Conservation (phyloP, 768 basidiomycete genomes). For the Rhizopogon salebrosus region DNA sequence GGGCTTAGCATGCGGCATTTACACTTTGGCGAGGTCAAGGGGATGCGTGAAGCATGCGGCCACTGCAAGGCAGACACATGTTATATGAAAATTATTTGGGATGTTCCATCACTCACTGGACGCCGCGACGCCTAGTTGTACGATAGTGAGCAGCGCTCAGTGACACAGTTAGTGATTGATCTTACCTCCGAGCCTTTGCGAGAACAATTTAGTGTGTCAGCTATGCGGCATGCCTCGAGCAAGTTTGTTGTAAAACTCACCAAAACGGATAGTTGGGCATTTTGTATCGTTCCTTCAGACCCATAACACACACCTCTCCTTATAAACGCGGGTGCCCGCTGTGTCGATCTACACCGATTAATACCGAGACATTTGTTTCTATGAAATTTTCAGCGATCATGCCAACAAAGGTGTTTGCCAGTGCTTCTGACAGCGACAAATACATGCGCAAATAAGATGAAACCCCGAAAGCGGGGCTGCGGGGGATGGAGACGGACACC, state of each 20-base stretch:
- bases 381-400: no score
- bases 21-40: constrained; percentile 84
- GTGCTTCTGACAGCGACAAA: no score
- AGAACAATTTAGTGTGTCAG: constrained; percentile 3
- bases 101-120: constrained; percentile 41
- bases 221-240: neutral
- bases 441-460: no score
- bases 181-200: constrained; percentile 61
- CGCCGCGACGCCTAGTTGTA: constrained; percentile 49
- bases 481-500: no score
- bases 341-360: neutral
- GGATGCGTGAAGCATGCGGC: constrained; percentile 81
- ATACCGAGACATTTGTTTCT: neutral
- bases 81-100: neutral
- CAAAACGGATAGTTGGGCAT: constrained; percentile 29
- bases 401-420: no score
- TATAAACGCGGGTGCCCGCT: constrained; percentile 10
- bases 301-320: constrained; percentile 6
- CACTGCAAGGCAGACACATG: constrained; percentile 39
- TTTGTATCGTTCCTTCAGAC: constrained; percentile 8
- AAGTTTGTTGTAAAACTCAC: constrained; percentile 12
- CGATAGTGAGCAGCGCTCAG: constrained; percentile 6
- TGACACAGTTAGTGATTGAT: neutral
- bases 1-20: constrained; percentile 17
- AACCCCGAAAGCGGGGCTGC: no score